Conservation (phyloP, 306 rosid genomes). For the Begonia masoniana region DNA sequence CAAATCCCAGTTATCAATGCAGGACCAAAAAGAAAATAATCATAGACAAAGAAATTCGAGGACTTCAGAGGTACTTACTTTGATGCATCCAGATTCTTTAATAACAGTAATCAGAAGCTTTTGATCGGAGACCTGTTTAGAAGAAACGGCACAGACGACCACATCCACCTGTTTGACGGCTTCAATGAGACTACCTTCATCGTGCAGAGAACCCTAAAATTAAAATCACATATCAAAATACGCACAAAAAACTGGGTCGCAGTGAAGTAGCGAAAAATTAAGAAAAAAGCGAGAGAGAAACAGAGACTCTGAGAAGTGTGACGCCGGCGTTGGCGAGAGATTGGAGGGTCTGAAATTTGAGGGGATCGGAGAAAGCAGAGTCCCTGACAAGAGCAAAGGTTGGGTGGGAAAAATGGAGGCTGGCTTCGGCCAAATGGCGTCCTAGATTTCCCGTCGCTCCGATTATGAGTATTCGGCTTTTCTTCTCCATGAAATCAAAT, state of each 20-base stretch:
- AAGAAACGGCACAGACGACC: slow-evolving; percentile 58
- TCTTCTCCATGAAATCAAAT: slow-evolving; percentile 18
- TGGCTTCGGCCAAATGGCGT: slow-evolving; percentile 38
- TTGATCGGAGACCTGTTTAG: slow-evolving; percentile 34
- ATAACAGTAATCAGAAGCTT: slow-evolving; percentile 53
- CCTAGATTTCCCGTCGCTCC: slow-evolving; percentile 62
- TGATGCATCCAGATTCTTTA: slow-evolving; percentile 40
- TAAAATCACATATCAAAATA: no score
- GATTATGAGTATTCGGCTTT: slow-evolving; percentile 47
- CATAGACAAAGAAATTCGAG: neutral
- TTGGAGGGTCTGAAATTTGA: slow-evolving; percentile 32
- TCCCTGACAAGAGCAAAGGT: slow-evolving; percentile 55
- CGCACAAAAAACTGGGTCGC: no score
- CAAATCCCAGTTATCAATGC: neutral
- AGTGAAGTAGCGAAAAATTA: neutral
- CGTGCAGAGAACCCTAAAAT: slow-evolving; percentile 38
- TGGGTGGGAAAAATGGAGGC: slow-evolving; percentile 53
- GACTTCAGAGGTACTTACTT: slow-evolving; percentile 24
- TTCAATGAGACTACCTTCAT: slow-evolving; percentile 46
- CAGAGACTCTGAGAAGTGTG: slow-evolving; percentile 37
- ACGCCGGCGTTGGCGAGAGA: slow-evolving; percentile 45
- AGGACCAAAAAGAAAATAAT: neutral
- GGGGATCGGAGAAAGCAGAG: slow-evolving; percentile 41
- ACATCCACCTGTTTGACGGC: slow-evolving; percentile 71
- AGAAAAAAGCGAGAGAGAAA: neutral